A percentile compares a stretch with the other conserved stretches of the same genome.
Evolutionary conservation across 2,329 filamentous ascomycete genomes (phyloP).

Genomic region (Sarocladiaceae sp.): DNA sequence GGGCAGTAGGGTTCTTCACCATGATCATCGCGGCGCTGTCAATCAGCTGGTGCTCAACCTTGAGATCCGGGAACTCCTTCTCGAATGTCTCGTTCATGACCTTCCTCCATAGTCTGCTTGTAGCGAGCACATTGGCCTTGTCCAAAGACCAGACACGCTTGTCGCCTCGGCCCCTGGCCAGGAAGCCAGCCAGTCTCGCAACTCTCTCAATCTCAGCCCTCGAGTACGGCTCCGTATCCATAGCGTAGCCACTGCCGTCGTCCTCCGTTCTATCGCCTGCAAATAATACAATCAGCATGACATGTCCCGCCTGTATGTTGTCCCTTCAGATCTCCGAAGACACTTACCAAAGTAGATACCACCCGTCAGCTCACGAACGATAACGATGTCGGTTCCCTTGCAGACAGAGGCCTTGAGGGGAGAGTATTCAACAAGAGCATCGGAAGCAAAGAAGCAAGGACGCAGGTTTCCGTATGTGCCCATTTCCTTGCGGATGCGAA

Average conservation of each 20-base stretch:
- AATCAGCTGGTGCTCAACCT: conserved; percentile 81
- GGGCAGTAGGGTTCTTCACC: conserved; percentile 71
- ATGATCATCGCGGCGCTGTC: conserved; percentile 92
- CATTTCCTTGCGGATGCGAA: conserved; percentile 89
- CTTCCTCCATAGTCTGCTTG: conserved; percentile 79
- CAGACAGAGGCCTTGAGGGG: conserved; percentile 84
- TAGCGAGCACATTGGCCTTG: conserved; percentile 91
- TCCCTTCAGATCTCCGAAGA: conserved; percentile 52
- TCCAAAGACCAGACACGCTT: conserved; percentile 76
- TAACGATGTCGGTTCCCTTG: conserved; percentile 84
- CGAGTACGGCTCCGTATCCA: conserved; percentile 82
- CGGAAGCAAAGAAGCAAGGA: conserved; percentile 92
- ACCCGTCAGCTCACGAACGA: conserved; percentile 87
- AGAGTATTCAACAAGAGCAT: conserved; percentile 77
- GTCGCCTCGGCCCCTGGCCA: conserved; percentile 68
- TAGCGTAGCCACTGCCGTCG: conserved; percentile 50
- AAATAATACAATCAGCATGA: no score
- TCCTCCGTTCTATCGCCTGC: not conserved
- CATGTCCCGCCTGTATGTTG: not conserved
- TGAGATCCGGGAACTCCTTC: conserved; percentile 80
- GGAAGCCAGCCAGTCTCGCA: conserved; percentile 70
- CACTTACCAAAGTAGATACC: conserved; percentile 96
- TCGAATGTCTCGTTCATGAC: conserved; percentile 74
- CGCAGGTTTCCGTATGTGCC: conserved; percentile 91
- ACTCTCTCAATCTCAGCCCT: conserved; percentile 81